Conservation (phyloP, 768 basidiomycete species). For the Leccinum disarticulatum region DNA sequence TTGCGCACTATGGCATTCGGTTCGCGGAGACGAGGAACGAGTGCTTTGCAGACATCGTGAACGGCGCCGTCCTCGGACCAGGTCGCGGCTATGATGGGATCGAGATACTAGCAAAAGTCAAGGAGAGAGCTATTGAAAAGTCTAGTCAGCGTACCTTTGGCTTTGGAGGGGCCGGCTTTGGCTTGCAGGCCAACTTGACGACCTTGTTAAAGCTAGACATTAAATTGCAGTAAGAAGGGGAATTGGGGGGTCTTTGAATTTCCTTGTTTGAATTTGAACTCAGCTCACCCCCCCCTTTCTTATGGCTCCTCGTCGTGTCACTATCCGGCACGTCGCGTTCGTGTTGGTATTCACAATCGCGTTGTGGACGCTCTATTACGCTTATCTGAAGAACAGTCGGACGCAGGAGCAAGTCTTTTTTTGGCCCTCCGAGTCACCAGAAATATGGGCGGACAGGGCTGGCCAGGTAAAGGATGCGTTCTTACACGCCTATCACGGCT, state of each 20-base stretch:
- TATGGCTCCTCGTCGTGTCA: slow-evolving; percentile 18
- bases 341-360: slow-evolving; percentile 12
- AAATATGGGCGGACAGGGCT: slow-evolving; percentile 53
- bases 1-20: slow-evolving; percentile 82
- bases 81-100: slow-evolving; percentile 95
- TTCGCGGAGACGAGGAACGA: slow-evolving; percentile 82
- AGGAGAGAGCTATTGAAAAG: not conserved
- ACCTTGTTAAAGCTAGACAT: slow-evolving; percentile 89
- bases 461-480: slow-evolving; percentile 61
- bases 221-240: not conserved
- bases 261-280: slow-evolving; percentile 25
- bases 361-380: slow-evolving; percentile 23
- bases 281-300: slow-evolving; percentile 10
- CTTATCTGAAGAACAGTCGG: not conserved
- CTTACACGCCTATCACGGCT: slow-evolving; percentile 65
- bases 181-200: slow-evolving; percentile 96
- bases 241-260: not conserved
- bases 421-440: slow-evolving; percentile 30
- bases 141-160: slow-evolving; percentile 63
- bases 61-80: slow-evolving; percentile 94
- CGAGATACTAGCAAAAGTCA: slow-evolving; percentile 68
- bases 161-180: slow-evolving; percentile 94
- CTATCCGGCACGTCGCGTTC: slow-evolving; percentile 26
- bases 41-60: slow-evolving; percentile 88
- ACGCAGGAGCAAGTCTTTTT: slow-evolving; percentile 14